A percentile compares a stretch with the other conserved stretches of the same genome.
These are phyloP conservation scores for Debaryomyces fabryi DNA, from an alignment of 1,139 yeast species.

Conservation along the genomic window DNA sequence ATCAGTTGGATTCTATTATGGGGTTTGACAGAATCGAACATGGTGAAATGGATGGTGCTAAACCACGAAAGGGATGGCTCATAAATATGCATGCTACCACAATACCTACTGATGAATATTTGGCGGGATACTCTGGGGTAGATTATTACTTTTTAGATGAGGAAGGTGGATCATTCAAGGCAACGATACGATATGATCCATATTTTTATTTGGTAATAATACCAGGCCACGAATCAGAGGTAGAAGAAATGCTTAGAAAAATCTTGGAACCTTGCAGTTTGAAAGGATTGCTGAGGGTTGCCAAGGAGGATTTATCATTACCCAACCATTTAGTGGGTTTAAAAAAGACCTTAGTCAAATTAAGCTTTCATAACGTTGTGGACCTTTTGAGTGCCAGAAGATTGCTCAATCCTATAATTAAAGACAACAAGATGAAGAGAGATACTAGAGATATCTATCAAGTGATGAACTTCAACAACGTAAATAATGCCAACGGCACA, in stretches of 20 bases:
- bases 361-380: conserved; percentile 72
- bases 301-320: conserved; percentile 75
- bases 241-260: conserved; percentile 81
- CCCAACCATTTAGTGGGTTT: conserved; percentile 89
- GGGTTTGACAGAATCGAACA: conserved; percentile 80
- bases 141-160: conserved; percentile 96
- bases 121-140: conserved; percentile 79
- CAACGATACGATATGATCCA: conserved; percentile 82
- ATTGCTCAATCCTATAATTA: conserved; percentile 66
- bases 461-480: conserved; percentile 49
- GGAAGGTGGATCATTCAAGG: conserved; percentile 95
- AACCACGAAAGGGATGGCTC: conserved; percentile 83
- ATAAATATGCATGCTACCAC: conserved; percentile 82
- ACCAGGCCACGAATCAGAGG: conserved; percentile 72
- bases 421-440: conserved; percentile 63
- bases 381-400: conserved; percentile 80
- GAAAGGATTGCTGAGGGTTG: conserved; percentile 55
- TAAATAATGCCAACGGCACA: conserved; percentile 22
- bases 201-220: conserved; percentile 78
- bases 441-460: conserved; percentile 74
- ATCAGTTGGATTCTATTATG: conserved; percentile 71
- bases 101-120: conserved; percentile 54
- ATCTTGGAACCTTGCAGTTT: conserved; percentile 60
- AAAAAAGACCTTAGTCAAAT: conserved; percentile 61
- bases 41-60: conserved; percentile 51